A percentile compares a stretch with the other conserved stretches of the same genome.
These are phyloP conservation scores for Taxawa tesnikishii DNA, from an alignment of 2,329 filamentous ascomycete species.

Conservation along the genomic window DNA sequence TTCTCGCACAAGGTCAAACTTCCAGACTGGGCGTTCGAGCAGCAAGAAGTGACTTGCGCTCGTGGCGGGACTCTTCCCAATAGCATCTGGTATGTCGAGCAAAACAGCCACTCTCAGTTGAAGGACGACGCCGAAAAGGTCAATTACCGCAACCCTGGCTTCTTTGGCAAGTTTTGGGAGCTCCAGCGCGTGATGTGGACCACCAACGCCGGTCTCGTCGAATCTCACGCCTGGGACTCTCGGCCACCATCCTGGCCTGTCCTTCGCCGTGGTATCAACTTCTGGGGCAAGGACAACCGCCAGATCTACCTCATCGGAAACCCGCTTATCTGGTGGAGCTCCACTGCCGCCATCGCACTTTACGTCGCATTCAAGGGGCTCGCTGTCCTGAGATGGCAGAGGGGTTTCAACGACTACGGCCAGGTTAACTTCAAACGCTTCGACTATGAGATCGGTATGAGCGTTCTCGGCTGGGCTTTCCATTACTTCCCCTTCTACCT, in stretches of 20 bases:
- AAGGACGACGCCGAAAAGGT: conserved; percentile 73
- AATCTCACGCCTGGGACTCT: conserved; percentile 97
- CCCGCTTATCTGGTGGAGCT: conserved; percentile 87
- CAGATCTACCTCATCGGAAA: conserved; percentile 97
- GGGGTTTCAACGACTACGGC: conserved; percentile 76
- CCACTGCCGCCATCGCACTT: conserved; percentile 61
- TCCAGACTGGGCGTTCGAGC: conserved; percentile 93
- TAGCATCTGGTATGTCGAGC: conserved; percentile 93
- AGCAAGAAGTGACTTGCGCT: conserved; percentile 98
- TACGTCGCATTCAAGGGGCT: conserved; percentile 81
- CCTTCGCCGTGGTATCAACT: conserved; percentile 91
- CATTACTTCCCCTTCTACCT: conserved; percentile 99
- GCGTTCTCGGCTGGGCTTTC: conserved; percentile 86
- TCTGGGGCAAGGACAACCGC: conserved; percentile 89
- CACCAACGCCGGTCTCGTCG: conserved; percentile 90
- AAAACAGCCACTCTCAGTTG: conserved; percentile 72
- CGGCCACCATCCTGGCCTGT: conserved; percentile 88
- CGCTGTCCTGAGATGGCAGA: conserved; percentile 85
- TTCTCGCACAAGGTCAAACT: conserved; percentile 99
- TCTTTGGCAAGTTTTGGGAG: conserved; percentile 97
- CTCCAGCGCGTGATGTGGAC: conserved; percentile 98
- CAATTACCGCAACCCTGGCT: conserved; percentile 89
- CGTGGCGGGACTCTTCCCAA: conserved; percentile 85
- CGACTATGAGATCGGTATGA: conserved; percentile 89
- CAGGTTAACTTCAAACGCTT: conserved; percentile 84